Conservation (phyloP, 441 rosid species). For the Brassica hybrid region DNA sequence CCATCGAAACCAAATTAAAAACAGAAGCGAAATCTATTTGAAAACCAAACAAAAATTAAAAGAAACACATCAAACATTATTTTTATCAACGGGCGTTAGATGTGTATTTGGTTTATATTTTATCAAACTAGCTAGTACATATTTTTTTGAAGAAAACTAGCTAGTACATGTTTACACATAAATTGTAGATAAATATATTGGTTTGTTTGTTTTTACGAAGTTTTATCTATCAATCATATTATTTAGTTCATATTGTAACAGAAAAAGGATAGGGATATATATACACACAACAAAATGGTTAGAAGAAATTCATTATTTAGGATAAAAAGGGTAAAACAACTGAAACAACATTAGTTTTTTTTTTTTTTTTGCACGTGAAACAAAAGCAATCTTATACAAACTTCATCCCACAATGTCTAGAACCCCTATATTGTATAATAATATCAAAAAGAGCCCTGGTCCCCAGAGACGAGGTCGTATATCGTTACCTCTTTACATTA, state of each 20-base stretch:
- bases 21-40: neutral
- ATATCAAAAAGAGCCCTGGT: slow-evolving; percentile 10
- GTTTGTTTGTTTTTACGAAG: neutral
- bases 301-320: neutral
- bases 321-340: neutral
- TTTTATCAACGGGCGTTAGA: no score
- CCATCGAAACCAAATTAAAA: neutral
- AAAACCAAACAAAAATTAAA: neutral
- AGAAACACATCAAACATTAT: neutral
- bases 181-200: neutral
- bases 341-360: slow-evolving; percentile 2
- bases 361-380: neutral
- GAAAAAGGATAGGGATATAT: neutral
- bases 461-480: slow-evolving; percentile 6
- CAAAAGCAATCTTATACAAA: slow-evolving; percentile 7
- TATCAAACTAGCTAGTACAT: no score
- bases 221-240: neutral
- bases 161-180: neutral
- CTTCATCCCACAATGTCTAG: slow-evolving; percentile 8
- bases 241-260: slow-evolving; percentile 1
- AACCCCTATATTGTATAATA: neutral
- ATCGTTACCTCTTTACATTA: neutral
- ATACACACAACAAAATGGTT: neutral
- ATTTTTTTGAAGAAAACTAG: no score
- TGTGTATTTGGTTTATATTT: no score